A percentile compares a stretch with the other conserved stretches of the same genome.
phyloP scores from a whole-genome alignment of 2,329 filamentous ascomycete genomes.

The Botryotinia globosa region DNA sequence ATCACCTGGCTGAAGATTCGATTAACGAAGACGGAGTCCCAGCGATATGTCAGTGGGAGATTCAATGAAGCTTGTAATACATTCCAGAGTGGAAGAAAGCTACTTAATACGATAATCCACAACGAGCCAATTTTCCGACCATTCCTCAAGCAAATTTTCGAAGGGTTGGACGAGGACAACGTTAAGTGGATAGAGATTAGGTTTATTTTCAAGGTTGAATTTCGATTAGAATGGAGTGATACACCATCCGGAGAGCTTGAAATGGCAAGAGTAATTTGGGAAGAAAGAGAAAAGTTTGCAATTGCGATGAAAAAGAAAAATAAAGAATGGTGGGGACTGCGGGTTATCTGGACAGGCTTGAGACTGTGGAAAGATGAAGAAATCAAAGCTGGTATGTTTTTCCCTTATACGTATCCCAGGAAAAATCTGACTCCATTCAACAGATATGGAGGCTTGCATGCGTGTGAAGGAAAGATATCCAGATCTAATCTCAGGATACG shows the following conservation, averaged over 20 bases:
- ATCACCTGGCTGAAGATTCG: conserved; percentile 70
- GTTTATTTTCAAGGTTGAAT: conserved; percentile 58
- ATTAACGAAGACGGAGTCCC: conserved; percentile 43
- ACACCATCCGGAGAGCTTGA: conserved; percentile 33
- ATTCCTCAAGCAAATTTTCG: conserved; percentile 68
- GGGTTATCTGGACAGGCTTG: conserved; percentile 77
- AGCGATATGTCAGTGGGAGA: conserved; percentile 37
- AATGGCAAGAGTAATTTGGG: conserved; percentile 55
- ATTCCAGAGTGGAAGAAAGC: conserved; percentile 68
- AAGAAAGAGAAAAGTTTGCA: conserved; percentile 66
- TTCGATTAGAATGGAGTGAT: conserved; percentile 51
- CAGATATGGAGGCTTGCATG: conserved; percentile 79
- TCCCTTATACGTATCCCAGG: neutral
- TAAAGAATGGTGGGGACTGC: conserved; percentile 73
- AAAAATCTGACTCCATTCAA: neutral
- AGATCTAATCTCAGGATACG: conserved; percentile 76
- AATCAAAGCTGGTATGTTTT: conserved; percentile 56
- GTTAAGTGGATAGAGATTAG: conserved; percentile 80
- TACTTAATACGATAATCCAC: conserved; percentile 70
- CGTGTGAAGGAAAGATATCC: conserved; percentile 73
- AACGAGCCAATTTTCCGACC: conserved; percentile 86
- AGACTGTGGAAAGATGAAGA: conserved; percentile 58
- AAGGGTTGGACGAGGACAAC: conserved; percentile 69
- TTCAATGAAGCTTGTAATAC: conserved; percentile 81
- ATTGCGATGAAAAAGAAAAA: conserved; percentile 71